phyloP scores from a whole-genome alignment of 129 eudicot genomes.

The Tagetes patula region DNA sequence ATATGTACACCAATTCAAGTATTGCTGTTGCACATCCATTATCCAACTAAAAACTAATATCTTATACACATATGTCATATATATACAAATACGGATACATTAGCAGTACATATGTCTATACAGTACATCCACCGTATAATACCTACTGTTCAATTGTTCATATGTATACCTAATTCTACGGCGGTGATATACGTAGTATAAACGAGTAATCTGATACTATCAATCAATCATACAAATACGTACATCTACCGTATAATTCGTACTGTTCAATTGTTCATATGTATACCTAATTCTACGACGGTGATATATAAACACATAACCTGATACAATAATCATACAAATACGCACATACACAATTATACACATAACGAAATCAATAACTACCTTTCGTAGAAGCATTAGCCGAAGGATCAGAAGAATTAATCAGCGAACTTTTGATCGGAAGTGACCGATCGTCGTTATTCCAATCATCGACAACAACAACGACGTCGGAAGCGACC shows the following conservation, averaged over 20 bases:
- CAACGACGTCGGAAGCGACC: conserved; percentile 32
- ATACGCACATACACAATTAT: background rate
- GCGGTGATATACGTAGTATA: too few relatives aligned
- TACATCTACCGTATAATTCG: background rate
- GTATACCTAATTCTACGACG: background rate
- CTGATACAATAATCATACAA: background rate
- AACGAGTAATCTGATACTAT: too few relatives aligned
- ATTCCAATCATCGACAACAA: conserved; percentile 43
- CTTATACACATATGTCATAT: background rate
- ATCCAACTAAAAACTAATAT: conserved; percentile 18
- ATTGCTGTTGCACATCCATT: conserved; percentile 14
- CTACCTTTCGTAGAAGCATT: conserved; percentile 60
- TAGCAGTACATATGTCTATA: too few relatives aligned
- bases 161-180: too few relatives aligned
- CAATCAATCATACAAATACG: too few relatives aligned
- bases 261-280: conserved; percentile 11
- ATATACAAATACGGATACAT: conserved; percentile 1
- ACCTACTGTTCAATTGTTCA: too few relatives aligned
- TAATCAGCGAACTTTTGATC: conserved; percentile 42
- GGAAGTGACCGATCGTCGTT: conserved; percentile 41
- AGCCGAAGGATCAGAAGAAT: conserved; percentile 48
- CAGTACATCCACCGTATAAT: too few relatives aligned
- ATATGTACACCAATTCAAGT: conserved; percentile 13
- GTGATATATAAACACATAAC: background rate
- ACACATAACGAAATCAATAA: background rate